Conservation (phyloP, 176 grass and related monocot genomes). For the Leersia perrieri region DNA sequence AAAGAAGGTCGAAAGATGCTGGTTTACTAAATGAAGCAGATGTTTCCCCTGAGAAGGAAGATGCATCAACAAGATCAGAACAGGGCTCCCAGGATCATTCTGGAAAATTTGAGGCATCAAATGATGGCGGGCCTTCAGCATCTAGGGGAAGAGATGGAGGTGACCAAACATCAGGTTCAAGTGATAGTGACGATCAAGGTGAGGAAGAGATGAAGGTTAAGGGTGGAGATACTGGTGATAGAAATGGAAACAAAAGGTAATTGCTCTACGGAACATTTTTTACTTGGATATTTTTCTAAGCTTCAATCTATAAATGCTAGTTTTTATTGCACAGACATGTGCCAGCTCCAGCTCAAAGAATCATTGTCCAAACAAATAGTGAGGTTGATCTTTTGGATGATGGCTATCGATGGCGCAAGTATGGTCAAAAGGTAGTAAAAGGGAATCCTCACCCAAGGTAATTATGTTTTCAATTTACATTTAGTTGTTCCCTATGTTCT, state of each 20-base stretch:
- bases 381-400: constrained; percentile 98
- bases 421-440: constrained; percentile 95
- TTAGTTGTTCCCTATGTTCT: constrained; percentile 5
- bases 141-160: constrained; percentile 45
- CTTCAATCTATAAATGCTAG: constrained; percentile 15
- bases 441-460: constrained; percentile 97
- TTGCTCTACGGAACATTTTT: constrained; percentile 17
- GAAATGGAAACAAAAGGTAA: constrained; percentile 72
- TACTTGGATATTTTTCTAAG: neutral
- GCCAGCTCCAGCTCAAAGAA: constrained; percentile 63
- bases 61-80: constrained; percentile 43
- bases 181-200: constrained; percentile 59
- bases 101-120: constrained; percentile 47
- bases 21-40: constrained; percentile 37
- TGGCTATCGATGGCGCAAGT: constrained; percentile 92
- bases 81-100: constrained; percentile 40
- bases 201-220: constrained; percentile 32
- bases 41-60: constrained; percentile 42
- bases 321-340: constrained; percentile 43
- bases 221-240: constrained; percentile 10
- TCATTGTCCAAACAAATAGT: constrained; percentile 91
- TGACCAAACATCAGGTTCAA: constrained; percentile 56
- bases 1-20: constrained; percentile 62
- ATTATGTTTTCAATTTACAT: constrained; percentile 1
- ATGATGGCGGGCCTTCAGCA: constrained; percentile 33